Evolutionary conservation across 257 asterid species (phyloP), one percentile per base, ranked within the genome.

Genomic region (Paraleonurus japonicus): DNA sequence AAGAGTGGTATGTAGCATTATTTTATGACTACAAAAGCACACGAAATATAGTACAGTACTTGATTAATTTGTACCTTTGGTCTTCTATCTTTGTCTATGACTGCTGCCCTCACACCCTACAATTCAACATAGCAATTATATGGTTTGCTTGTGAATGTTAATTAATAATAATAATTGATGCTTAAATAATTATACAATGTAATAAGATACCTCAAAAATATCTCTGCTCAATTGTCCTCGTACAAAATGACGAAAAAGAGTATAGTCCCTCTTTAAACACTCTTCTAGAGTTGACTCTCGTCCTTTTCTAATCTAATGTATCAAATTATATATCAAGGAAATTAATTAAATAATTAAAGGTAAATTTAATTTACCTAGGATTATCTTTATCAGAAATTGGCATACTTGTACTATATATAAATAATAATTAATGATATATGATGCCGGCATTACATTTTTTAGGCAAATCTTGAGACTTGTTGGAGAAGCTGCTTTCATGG

Each of bases 381-480:
- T 0, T 7, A 43, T 17, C 9, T 50, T 16, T 4, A 48, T 7
- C 11, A 48, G 24, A 6, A 48, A 45, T 45, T 45, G 53, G 17
- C 53, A n/a, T 48, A 48, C 1, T 33, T 41, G 16, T n/a, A 48
- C 55, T 48, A 16, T 17, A n/a, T n/a, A n/a, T 39, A 39, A n/a
- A 50, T 5, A 16, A 17, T 16, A 16, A 43, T 50, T n/a, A 50
- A 47, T 47, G 54, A 47, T 15, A 41, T 2, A 41, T 1, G 20
- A 15, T 1, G 27, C 1, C 0, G n/a, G 17, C 12, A 35, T 70
- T 70, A 70, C 75, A 0, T 65, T 15, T 70, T 58, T 70, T 16
- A 70, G 67, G 75, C 20, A 23, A 41, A 70, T 70, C 22, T 70
- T 70, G 3, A 70, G 75, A 70, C 75, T 39, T 10, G 75, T 70